A percentile compares a stretch with the other conserved stretches of the same genome.
Evolutionary conservation across 192 early-diverging fungal genomes (phyloP).

Genomic region (Backusella circina): DNA sequence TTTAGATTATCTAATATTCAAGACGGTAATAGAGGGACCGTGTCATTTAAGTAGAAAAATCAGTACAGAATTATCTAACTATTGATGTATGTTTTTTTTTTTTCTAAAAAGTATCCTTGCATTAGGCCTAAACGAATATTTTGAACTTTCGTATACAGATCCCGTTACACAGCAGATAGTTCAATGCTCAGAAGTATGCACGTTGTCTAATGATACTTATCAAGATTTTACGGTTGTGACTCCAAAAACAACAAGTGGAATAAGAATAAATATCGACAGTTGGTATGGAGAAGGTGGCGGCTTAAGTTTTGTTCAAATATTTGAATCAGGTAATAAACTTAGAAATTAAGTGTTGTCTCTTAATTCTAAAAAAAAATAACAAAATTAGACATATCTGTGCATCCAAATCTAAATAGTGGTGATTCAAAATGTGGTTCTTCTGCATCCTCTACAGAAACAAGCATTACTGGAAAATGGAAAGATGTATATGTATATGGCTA

Average conservation of each 20-base stretch:
- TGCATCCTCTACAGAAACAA: constrained; percentile 8
- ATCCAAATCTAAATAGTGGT: neutral
- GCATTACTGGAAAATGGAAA: constrained; percentile 21
- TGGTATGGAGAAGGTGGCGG: constrained; percentile 35
- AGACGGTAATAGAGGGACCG: constrained; percentile 54
- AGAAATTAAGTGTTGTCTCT: neutral
- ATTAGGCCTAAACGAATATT: constrained; percentile 47
- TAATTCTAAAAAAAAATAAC: neutral
- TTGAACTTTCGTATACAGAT: constrained; percentile 64
- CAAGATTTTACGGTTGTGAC: constrained; percentile 42
- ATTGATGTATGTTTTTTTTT: neutral
- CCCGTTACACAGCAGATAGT: constrained; percentile 39
- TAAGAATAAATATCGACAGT: constrained; percentile 45
- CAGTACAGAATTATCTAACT: neutral
- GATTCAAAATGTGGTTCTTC: neutral
- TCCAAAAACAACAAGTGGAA: constrained; percentile 42
- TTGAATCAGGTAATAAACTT: constrained; percentile 26
- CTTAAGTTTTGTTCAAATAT: constrained; percentile 22
- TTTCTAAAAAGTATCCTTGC: constrained; percentile 47
- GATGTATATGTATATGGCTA: constrained; percentile 18
- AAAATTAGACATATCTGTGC: constrained; percentile 12
- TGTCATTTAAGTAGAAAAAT: constrained; percentile 43
- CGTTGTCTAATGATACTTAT: constrained; percentile 32
- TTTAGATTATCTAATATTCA: constrained; percentile 65
- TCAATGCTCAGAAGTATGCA: constrained; percentile 35